Evolutionary conservation across 176 grass and related monocot genomes (phyloP), one percentile per base, ranked within the genome.

Genomic region (Oryza nivara): DNA sequence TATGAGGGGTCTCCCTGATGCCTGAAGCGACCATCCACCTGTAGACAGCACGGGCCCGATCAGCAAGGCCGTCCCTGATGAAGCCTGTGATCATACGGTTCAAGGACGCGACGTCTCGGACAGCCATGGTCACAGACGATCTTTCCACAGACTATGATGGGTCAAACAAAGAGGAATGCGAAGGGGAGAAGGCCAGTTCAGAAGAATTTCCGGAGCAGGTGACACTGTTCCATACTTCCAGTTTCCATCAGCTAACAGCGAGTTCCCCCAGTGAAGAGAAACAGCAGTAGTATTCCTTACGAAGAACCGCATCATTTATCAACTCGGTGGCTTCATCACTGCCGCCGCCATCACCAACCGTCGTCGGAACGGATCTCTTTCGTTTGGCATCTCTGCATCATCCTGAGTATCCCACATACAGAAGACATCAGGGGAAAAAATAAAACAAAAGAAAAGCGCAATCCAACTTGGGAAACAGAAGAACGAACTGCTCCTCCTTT

Each of bases 21-120:
- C 85, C 78, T 0, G 63, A 60, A 82, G 85, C 22, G 40, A 87
- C 34, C 85, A 82, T 87, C 43, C 78, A 74, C 34, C 51, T 80
- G 71, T 75, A 87, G 23, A 82, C 69, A 54, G 34, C 78, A 49
- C 75, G 78, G 49, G 85, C 85, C 26, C 2, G 85, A 30, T n/a
- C 7, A 7, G 25, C 0, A 9, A 67, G 12, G 17, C 28, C 2
- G 28, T 28, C 28, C 28, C 28, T 28, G 28, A 75, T 35, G 14
- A 81, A 87, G 2, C 47, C 25, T 19, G 65, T 44, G 83, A 85
- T 85, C 48, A 15, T 77, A 15, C 65, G 48, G 74, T 85, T 85
- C 73, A 85, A 77, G 26, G 83, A 85, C 52, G 69, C 1, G 16
- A 77, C 48, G 46, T 77, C 83, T 74, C 65, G 22, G 1, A 28